phyloP scores from a whole-genome alignment of 2,329 filamentous ascomycete species.

The Pyrenophora teres region DNA sequence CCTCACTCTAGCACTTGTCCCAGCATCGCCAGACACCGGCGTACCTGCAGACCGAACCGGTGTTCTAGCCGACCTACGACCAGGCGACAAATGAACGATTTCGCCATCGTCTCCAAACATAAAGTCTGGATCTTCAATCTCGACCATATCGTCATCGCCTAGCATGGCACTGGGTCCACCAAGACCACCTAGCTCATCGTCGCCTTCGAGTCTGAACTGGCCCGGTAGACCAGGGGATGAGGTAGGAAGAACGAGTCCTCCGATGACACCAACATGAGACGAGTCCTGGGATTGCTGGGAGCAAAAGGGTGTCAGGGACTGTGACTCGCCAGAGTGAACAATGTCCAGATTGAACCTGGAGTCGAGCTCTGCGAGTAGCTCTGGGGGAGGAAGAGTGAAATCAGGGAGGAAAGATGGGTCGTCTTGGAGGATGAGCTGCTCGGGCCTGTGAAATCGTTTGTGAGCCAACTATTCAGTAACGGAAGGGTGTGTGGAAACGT shows the following conservation, averaged over 20 bases:
- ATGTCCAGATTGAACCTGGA: constrained; percentile 43
- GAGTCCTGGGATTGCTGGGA: constrained; percentile 31
- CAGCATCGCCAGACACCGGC: constrained; percentile 36
- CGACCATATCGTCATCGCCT: constrained; percentile 50
- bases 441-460: constrained; percentile 59
- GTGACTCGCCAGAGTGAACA: constrained; percentile 42
- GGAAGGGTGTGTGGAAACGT: constrained; percentile 31
- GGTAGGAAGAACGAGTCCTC: constrained; percentile 54
- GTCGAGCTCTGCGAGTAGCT: constrained; percentile 56
- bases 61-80: constrained; percentile 17
- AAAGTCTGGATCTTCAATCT: constrained; percentile 58
- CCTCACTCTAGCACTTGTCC: constrained; percentile 48
- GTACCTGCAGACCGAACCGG: constrained; percentile 15
- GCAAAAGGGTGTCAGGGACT: constrained; percentile 45
- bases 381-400: constrained; percentile 63
- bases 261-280: constrained; percentile 26
- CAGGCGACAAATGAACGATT: constrained; percentile 54
- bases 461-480: constrained; percentile 3
- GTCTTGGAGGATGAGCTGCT: constrained; percentile 77
- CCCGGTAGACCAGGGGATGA: constrained; percentile 51
- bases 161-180: constrained; percentile 29
- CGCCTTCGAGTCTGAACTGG: constrained; percentile 50
- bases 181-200: constrained; percentile 48
- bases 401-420: constrained; percentile 81
- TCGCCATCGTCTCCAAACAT: constrained; percentile 66